These are phyloP conservation scores for Blastocrithidia nonstop DNA, from an alignment of 208 protist genomes.

Conservation along the genomic window DNA sequence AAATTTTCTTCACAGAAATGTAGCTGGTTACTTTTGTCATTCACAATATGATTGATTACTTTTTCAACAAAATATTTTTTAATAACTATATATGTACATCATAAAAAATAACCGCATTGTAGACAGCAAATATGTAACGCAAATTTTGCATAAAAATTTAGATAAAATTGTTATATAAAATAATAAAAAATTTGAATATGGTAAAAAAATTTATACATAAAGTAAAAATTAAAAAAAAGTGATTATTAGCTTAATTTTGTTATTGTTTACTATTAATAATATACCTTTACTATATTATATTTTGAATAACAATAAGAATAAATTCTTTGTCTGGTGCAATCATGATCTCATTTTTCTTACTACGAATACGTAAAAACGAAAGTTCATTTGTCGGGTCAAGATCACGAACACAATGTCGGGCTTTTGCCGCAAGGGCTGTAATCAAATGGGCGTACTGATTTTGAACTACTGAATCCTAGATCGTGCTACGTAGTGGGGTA, in stretches of 20 bases:
- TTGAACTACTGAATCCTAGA: conserved; percentile 77
- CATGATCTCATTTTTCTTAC: conserved; percentile 96
- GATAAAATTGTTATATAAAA: too few species aligned
- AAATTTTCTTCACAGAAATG: too few species aligned
- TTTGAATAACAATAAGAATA: conserved; percentile 87
- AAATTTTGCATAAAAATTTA: too few species aligned
- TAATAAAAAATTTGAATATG: too few species aligned
- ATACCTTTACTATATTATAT: conserved; percentile 22
- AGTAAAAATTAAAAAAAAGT: too few species aligned
- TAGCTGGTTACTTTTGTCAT: too few species aligned
- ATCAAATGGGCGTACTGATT: conserved; percentile 92
- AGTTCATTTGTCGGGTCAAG: conserved; percentile 93
- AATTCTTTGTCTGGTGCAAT: conserved; percentile 88
- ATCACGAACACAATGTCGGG: conserved; percentile 87
- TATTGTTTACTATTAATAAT: not conserved
- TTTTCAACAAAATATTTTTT: too few species aligned
- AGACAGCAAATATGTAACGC: not conserved
- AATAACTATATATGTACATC: not conserved
- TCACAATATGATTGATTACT: too few species aligned
- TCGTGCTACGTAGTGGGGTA: conserved; percentile 80
- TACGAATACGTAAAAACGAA: conserved; percentile 90
- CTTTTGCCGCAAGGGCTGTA: conserved; percentile 84
- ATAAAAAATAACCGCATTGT: not conserved
- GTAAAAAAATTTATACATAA: too few species aligned
- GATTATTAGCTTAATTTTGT: not conserved